These are phyloP conservation scores for Arxiozyma heterogenica DNA, from an alignment of 1,139 yeast species.

Conservation along the genomic window DNA sequence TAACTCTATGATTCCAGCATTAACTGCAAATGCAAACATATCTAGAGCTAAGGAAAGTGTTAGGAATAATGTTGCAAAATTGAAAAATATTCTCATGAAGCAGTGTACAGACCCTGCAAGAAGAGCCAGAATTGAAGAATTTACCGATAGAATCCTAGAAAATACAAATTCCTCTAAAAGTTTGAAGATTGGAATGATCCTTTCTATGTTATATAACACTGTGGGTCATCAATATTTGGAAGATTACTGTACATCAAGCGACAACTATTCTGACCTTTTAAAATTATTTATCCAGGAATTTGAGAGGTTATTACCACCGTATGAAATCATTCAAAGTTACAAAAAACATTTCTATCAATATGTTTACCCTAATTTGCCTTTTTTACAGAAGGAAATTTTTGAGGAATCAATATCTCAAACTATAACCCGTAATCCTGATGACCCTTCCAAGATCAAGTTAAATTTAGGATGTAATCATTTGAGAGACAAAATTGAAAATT, in stretches of 20 bases:
- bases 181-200: constrained; percentile 21
- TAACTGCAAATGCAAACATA: constrained; percentile 21
- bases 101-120: constrained; percentile 21
- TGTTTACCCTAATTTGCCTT: constrained; percentile 24
- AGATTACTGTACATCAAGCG: constrained; percentile 20
- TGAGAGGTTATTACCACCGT: constrained; percentile 23
- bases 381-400: constrained; percentile 22
- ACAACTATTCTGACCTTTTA: constrained; percentile 23
- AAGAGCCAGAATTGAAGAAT: constrained; percentile 19
- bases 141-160: constrained; percentile 23
- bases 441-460: constrained; percentile 18
- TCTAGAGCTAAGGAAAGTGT: constrained; percentile 21
- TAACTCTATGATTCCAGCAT: constrained; percentile 25
- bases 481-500: constrained; percentile 25
- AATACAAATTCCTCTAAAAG: constrained; percentile 17
- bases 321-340: constrained; percentile 16
- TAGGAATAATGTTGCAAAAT: constrained; percentile 16
- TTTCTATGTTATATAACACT: constrained; percentile 17
- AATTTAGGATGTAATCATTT: constrained; percentile 22
- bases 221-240: constrained; percentile 24
- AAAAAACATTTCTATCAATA: constrained; percentile 23
- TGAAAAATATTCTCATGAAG: constrained; percentile 20
- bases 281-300: constrained; percentile 18
- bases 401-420: constrained; percentile 22
- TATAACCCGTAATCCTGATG: constrained; percentile 14